These are phyloP conservation scores for Sanghuangporus weigelae DNA, from an alignment of 1,284 basidiomycete species.

Conservation along the genomic window DNA sequence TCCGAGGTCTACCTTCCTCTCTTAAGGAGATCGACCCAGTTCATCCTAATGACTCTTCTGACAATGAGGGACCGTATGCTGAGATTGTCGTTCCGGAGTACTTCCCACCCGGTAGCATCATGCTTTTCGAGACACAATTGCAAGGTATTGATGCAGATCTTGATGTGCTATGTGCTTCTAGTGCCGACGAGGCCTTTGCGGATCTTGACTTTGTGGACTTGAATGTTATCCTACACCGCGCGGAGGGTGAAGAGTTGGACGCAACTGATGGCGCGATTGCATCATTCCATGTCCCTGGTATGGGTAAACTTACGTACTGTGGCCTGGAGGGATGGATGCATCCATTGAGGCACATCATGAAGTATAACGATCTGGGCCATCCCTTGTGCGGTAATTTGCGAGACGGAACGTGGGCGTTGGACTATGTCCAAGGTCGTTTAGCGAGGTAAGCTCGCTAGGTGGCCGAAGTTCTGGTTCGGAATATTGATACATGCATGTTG, in stretches of 20 bases:
- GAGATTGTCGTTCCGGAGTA: conserved; percentile 79
- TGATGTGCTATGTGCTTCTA: conserved; percentile 65
- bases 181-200: conserved; percentile 66
- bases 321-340: conserved; percentile 97
- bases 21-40: conserved; percentile 61
- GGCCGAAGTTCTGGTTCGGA: not conserved
- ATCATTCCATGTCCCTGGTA: conserved; percentile 70
- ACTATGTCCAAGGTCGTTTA: conserved; percentile 75
- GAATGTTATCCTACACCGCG: conserved; percentile 78
- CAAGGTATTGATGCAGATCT: conserved; percentile 61
- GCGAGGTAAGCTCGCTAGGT: conserved; percentile 49
- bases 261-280: conserved; percentile 73
- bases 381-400: conserved; percentile 83
- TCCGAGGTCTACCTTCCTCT: conserved; percentile 72
- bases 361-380: conserved; percentile 88
- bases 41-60: conserved; percentile 48
- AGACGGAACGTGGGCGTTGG: conserved; percentile 84
- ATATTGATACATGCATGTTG: not conserved
- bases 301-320: conserved; percentile 79
- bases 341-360: conserved; percentile 75
- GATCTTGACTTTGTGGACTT: conserved; percentile 82
- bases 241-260: conserved; percentile 88
- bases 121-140: conserved; percentile 84
- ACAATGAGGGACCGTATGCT: conserved; percentile 64
- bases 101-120: conserved; percentile 89